These are phyloP conservation scores for Mycena venus DNA, from an alignment of 768 basidiomycete species.

Conservation along the genomic window DNA sequence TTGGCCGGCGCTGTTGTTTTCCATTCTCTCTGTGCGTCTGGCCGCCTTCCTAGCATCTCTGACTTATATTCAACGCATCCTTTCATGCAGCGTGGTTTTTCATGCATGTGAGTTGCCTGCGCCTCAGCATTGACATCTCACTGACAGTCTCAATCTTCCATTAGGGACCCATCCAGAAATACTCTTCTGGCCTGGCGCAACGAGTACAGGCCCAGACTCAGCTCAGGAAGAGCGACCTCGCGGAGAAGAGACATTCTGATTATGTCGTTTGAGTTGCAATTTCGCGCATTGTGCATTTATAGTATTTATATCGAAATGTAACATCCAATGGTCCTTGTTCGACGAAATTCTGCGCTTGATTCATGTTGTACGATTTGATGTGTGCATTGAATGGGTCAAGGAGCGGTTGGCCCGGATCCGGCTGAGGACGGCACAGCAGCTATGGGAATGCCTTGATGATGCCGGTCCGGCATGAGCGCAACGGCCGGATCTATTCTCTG, in stretches of 20 bases:
- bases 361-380: no score
- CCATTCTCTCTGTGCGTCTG: conserved; percentile 12
- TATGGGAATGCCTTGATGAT: no score
- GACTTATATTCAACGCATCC: neutral
- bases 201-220: conserved; percentile 20
- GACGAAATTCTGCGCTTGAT: no score
- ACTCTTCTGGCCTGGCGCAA: conserved; percentile 4
- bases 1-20: conserved; percentile 29
- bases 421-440: no score
- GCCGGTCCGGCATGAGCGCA: no score
- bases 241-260: neutral
- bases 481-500: no score
- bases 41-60: neutral
- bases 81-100: conserved; percentile 13
- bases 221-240: conserved; percentile 16
- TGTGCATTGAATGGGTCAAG: no score
- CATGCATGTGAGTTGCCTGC: conserved; percentile 23
- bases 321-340: no score
- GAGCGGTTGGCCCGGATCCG: no score
- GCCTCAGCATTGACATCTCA: neutral
- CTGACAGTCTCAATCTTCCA: neutral
- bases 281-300: no score
- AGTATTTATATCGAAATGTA: no score
- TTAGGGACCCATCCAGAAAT: conserved; percentile 25
- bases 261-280: conserved; percentile 30